Evolutionary conservation across 2,329 filamentous ascomycete species (phyloP).

Genomic region (Exophiala calicioides): DNA sequence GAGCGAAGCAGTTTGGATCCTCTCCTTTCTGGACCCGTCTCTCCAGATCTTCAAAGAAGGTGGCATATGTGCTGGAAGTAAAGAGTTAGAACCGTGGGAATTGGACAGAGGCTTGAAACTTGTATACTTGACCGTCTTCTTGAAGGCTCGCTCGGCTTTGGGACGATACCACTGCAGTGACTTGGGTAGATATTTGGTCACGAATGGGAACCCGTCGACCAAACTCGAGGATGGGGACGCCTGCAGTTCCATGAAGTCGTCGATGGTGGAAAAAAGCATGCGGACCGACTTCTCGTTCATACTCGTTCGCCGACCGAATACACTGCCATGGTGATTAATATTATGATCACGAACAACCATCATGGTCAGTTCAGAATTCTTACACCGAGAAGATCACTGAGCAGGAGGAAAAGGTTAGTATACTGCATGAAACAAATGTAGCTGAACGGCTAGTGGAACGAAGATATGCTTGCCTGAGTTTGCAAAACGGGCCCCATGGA

Average conservation of each 20-base stretch:
- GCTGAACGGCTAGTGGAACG: no score
- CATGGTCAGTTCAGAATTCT: neutral
- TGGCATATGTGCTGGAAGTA: constrained; percentile 7
- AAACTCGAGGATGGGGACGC: constrained; percentile 40
- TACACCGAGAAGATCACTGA: constrained; percentile 14
- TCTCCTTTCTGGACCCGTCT: constrained; percentile 13
- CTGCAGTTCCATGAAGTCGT: constrained; percentile 38
- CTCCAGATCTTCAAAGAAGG: constrained; percentile 15
- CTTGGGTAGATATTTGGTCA: constrained; percentile 45
- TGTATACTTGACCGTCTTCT: constrained; percentile 31
- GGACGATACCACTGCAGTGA: constrained; percentile 47
- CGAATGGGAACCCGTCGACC: constrained; percentile 48
- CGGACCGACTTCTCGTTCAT: constrained; percentile 32
- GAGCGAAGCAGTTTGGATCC: constrained; percentile 14
- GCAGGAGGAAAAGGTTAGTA: neutral
- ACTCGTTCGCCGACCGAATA: constrained; percentile 50
- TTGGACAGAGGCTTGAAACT: no score
- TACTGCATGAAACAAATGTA: constrained; percentile 39
- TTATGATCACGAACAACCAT: neutral
- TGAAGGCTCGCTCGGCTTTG: constrained; percentile 40
- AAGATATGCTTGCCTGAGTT: constrained; percentile 41
- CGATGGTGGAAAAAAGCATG: constrained; percentile 39
- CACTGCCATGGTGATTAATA: constrained; percentile 1
- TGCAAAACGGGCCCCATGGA: constrained; percentile 44
- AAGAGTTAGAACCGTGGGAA: neutral